Conservation (phyloP, 805 yeast species). For the Hanseniaspora vineae region DNA sequence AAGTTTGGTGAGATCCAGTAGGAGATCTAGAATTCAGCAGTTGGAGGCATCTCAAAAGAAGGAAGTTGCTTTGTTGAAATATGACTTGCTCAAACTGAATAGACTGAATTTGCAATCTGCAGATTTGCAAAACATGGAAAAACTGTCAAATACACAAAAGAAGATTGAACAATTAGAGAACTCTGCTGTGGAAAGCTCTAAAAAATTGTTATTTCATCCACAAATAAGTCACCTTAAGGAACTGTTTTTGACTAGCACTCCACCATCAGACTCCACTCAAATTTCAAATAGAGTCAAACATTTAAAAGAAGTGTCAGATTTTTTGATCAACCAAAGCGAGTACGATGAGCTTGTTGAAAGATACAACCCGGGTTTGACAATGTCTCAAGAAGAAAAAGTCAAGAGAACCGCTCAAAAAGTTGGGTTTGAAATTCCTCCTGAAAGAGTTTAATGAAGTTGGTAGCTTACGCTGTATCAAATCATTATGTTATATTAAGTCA, state of each 20-base stretch:
- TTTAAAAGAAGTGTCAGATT: conserved; percentile 46
- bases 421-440: conserved; percentile 60
- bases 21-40: conserved; percentile 12
- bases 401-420: conserved; percentile 74
- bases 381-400: conserved; percentile 68
- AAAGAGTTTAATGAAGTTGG: neutral
- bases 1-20: conserved; percentile 13
- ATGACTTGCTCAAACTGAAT: conserved; percentile 12
- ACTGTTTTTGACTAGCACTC: conserved; percentile 3
- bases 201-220: conserved; percentile 7
- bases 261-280: conserved; percentile 1
- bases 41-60: conserved; percentile 10
- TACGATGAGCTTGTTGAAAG: conserved; percentile 71
- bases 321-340: conserved; percentile 57
- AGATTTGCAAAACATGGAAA: neutral
- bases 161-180: neutral
- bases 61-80: conserved; percentile 14
- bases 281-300: conserved; percentile 21
- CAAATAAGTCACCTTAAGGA: conserved; percentile 10
- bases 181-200: neutral
- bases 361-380: conserved; percentile 72
- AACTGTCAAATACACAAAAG: conserved; percentile 4
- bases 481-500: neutral
- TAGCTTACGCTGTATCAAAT: too few species aligned
- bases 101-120: conserved; percentile 1